These are phyloP conservation scores for Alternaria arbusti DNA, from an alignment of 2,329 filamentous ascomycete genomes.

Conservation along the genomic window DNA sequence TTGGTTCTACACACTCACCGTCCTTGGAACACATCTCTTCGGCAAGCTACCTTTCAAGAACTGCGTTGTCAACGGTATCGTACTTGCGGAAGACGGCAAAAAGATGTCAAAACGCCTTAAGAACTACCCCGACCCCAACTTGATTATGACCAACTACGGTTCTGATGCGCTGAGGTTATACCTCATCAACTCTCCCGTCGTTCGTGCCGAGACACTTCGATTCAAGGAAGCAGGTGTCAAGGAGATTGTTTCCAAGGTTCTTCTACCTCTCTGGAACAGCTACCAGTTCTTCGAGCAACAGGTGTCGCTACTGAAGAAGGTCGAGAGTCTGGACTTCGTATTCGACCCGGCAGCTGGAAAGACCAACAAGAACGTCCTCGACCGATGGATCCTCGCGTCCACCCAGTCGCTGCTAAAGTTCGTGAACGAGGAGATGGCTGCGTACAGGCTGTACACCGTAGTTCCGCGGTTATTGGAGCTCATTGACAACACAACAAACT, in stretches of 20 bases:
- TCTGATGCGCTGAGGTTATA: constrained; percentile 94
- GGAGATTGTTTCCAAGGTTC: constrained; percentile 90
- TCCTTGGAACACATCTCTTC: constrained; percentile 87
- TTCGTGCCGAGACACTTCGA: constrained; percentile 84
- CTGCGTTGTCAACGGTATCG: constrained; percentile 94
- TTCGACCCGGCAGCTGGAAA: constrained; percentile 79
- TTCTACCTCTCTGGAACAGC: constrained; percentile 92
- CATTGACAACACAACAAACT: constrained; percentile 97
- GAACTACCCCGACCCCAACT: constrained; percentile 88
- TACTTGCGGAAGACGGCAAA: constrained; percentile 92
- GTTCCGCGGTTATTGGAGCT: constrained; percentile 82
- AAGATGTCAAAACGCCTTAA: constrained; percentile 98
- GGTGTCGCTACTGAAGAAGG: constrained; percentile 84
- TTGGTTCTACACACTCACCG: constrained; percentile 94
- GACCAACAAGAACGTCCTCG: constrained; percentile 89
- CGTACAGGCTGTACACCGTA: constrained; percentile 78
- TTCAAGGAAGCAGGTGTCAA: constrained; percentile 95
- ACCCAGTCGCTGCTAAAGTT: constrained; percentile 91
- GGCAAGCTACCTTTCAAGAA: constrained; percentile 88
- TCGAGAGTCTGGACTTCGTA: constrained; percentile 74
- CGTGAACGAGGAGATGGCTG: constrained; percentile 90
- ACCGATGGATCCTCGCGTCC: constrained; percentile 91
- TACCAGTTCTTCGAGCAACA: constrained; percentile 97
- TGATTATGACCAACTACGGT: constrained; percentile 86
- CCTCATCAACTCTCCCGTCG: constrained; percentile 94